phyloP scores from a whole-genome alignment of 768 basidiomycete species.

The Mrakia hoshinonis region DNA sequence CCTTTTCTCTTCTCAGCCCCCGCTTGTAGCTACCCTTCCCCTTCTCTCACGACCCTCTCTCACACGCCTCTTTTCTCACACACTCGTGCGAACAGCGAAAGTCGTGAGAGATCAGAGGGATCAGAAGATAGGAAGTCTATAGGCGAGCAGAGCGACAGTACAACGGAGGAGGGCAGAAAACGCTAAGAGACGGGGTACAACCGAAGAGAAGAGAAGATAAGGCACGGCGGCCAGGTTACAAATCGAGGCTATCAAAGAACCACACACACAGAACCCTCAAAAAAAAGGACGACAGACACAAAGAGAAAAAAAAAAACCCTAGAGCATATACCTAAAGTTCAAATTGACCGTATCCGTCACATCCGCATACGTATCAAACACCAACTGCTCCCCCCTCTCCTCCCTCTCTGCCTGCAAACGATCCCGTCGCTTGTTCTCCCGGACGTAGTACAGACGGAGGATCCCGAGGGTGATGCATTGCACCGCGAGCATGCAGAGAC shows the following conservation, averaged over 20 bases:
- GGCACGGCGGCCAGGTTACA: neutral
- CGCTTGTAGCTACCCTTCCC: too few relatives aligned
- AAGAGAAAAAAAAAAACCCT: neutral
- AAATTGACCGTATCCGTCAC: neutral
- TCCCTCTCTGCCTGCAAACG: conserved; percentile 7
- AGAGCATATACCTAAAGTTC: neutral
- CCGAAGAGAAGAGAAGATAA: neutral
- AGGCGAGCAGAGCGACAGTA: too few relatives aligned
- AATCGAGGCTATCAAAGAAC: neutral
- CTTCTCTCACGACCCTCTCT: too few relatives aligned
- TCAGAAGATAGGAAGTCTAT: too few relatives aligned
- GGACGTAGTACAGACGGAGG: conserved; percentile 10
- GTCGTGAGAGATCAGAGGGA: too few relatives aligned
- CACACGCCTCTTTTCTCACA: too few relatives aligned
- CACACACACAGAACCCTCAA: neutral
- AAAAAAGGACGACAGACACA: neutral
- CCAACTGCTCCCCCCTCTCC: neutral
- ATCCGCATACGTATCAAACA: conserved; percentile 4
- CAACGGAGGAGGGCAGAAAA: too few relatives aligned
- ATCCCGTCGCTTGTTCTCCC: conserved; percentile 21
- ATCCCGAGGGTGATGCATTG: neutral
- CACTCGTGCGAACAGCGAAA: too few relatives aligned
- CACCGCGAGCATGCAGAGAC: conserved; percentile 2
- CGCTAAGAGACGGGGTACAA: neutral
- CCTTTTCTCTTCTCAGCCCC: too few relatives aligned